Evolutionary conservation across 176 grass and related monocot species (phyloP).

Genomic region (Elymus sibiricus): DNA sequence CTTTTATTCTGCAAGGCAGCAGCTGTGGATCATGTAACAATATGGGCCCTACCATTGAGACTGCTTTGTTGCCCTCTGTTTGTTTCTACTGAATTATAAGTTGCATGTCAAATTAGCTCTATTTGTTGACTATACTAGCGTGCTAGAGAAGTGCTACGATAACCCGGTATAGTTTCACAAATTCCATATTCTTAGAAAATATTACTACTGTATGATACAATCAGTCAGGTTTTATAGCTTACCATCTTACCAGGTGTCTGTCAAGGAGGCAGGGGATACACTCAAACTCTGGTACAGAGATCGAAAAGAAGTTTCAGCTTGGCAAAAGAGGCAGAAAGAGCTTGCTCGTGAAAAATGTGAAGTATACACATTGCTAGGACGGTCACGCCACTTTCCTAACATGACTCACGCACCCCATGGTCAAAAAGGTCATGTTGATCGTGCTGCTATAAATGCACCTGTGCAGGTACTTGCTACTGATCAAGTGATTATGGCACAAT

Average conservation of each 20-base stretch:
- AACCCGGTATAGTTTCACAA: not conserved
- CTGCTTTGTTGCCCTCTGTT: too few relatives aligned
- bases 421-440: constrained; percentile 66
- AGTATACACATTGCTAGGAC: constrained; percentile 80
- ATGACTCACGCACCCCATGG: constrained; percentile 36
- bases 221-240: constrained; percentile 10
- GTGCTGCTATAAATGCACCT: constrained; percentile 93
- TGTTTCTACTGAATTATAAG: not conserved
- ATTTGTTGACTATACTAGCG: not conserved
- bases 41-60: too few relatives aligned
- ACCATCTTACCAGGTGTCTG: constrained; percentile 57
- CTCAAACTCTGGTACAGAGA: constrained; percentile 76
- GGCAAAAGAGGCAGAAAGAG: constrained; percentile 70
- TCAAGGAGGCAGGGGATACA: constrained; percentile 76
- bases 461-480: constrained; percentile 69
- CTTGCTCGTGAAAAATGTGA: constrained; percentile 36
- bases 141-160: not conserved
- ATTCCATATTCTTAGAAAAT: not conserved
- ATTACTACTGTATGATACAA: not conserved
- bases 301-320: constrained; percentile 74
- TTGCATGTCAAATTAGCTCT: not conserved
- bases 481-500: not conserved
- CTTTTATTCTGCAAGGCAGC: not conserved
- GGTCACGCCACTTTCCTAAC: constrained; percentile 71
- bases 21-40: too few relatives aligned